A percentile compares a stretch with the other conserved stretches of the same genome.
Conservation (phyloP, 116 monocot species). For the Zostera marina region DNA sequence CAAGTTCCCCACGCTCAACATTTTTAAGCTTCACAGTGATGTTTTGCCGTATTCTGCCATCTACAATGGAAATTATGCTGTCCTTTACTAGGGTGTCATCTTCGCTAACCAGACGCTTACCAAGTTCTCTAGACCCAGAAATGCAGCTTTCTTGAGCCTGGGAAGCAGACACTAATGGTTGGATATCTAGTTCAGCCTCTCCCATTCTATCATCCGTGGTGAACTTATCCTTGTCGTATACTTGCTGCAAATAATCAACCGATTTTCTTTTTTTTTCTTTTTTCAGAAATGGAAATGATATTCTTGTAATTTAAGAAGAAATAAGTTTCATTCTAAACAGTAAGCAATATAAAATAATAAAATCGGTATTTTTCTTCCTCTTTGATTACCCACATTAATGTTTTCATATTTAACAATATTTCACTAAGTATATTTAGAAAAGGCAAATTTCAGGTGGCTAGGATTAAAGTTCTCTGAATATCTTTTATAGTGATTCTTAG, state of each 20-base stretch:
- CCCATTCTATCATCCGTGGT: conserved; percentile 75
- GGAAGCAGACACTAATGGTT: conserved; percentile 57
- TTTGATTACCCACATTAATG: too few relatives aligned
- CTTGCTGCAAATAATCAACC: conserved; percentile 30
- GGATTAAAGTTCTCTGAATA: too few relatives aligned
- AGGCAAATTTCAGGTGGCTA: too few relatives aligned
- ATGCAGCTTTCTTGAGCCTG: conserved; percentile 49
- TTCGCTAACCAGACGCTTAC: conserved; percentile 42
- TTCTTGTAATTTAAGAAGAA: too few relatives aligned
- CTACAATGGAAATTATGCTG: conserved; percentile 54
- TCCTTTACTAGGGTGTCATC: conserved; percentile 59
- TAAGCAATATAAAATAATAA: too few relatives aligned
- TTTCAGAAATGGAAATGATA: too few relatives aligned
- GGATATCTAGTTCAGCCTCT: conserved; percentile 80
- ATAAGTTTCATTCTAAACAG: too few relatives aligned
- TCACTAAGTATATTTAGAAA: too few relatives aligned
- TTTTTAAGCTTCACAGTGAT: conserved; percentile 57
- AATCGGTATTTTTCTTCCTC: too few relatives aligned
- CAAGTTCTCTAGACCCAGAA: conserved; percentile 34
- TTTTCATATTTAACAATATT: too few relatives aligned
- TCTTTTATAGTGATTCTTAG: too few relatives aligned
- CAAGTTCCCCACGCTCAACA: conserved; percentile 67
- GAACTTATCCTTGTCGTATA: conserved; percentile 83
- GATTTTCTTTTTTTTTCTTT: neutral
- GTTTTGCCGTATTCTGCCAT: conserved; percentile 68